phyloP scores from a whole-genome alignment of 1,284 basidiomycete genomes.

The Trichosporon sp. region DNA sequence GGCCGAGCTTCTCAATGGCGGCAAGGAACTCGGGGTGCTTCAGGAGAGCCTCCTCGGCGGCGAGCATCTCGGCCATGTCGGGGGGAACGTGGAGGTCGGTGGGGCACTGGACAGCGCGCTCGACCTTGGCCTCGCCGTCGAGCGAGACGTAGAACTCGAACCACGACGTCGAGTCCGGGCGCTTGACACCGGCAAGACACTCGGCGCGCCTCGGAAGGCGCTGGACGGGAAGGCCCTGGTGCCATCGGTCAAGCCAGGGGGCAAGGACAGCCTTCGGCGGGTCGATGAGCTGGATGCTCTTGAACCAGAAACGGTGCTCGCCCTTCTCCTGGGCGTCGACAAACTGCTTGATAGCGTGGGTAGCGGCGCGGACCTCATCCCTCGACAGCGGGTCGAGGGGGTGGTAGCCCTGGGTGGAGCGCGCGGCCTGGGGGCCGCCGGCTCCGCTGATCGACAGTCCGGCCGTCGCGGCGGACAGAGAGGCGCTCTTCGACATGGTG shows the following conservation, averaged over 20 bases:
- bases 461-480: slow-evolving; percentile 17
- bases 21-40: slow-evolving; percentile 38
- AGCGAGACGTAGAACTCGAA: slow-evolving; percentile 30
- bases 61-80: slow-evolving; percentile 44
- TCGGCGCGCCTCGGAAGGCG: slow-evolving; percentile 30
- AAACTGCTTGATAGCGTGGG: slow-evolving; percentile 28
- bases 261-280: slow-evolving; percentile 42
- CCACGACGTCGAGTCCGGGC: slow-evolving; percentile 23
- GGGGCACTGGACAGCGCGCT: slow-evolving; percentile 19
- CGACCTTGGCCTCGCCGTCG: slow-evolving; percentile 25
- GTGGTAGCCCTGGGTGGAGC: slow-evolving; percentile 36
- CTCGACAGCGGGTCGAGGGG: slow-evolving; percentile 57
- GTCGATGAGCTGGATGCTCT: slow-evolving; percentile 41
- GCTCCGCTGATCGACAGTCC: slow-evolving; percentile 13
- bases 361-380: slow-evolving; percentile 47
- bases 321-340: slow-evolving; percentile 18
- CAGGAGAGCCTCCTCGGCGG: slow-evolving; percentile 40
- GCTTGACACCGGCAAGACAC: slow-evolving; percentile 35
- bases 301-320: slow-evolving; percentile 42
- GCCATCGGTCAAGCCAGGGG: slow-evolving; percentile 37
- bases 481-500: slow-evolving; percentile 14
- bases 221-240: slow-evolving; percentile 22
- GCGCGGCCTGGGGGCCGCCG: slow-evolving; percentile 12
- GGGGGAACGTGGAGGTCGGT: slow-evolving; percentile 35
- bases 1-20: slow-evolving; percentile 36